Evolutionary conservation across 257 asterid species (phyloP).

Genomic region (Solanum megistacrolobum): DNA sequence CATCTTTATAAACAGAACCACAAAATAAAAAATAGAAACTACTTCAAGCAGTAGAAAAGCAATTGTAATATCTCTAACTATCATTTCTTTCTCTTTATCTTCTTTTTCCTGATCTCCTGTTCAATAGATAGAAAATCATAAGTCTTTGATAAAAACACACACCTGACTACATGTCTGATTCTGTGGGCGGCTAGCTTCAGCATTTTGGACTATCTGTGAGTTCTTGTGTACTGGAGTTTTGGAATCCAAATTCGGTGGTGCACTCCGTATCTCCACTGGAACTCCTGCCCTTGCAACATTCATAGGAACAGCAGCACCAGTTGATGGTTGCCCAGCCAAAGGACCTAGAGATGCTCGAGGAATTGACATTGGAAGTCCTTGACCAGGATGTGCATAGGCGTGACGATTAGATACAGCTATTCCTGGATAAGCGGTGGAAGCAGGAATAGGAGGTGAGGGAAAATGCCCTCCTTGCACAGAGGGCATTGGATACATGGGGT

Average conservation of each 20-base stretch:
- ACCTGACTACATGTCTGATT: conserved; percentile 43
- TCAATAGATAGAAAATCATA: neutral
- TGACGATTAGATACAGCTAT: conserved; percentile 37
- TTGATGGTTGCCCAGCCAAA: conserved; percentile 23
- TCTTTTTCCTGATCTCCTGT: neutral
- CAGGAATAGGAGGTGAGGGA: conserved; percentile 34
- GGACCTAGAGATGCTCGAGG: conserved; percentile 40
- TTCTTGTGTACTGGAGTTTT: conserved; percentile 14
- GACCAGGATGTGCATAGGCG: conserved; percentile 44
- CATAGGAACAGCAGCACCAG: conserved; percentile 22
- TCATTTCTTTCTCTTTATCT: neutral
- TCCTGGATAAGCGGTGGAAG: conserved; percentile 39
- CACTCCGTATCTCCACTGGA: conserved; percentile 19
- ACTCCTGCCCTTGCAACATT: conserved; percentile 16
- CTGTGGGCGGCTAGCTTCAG: conserved; percentile 31
- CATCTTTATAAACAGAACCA: neutral
- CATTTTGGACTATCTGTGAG: conserved; percentile 17
- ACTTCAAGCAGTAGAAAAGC: neutral
- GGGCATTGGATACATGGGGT: conserved; percentile 44
- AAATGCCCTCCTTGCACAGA: conserved; percentile 43
- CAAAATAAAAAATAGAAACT: neutral
- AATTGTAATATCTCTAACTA: neutral
- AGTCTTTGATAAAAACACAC: conserved; percentile 5
- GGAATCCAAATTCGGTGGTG: conserved; percentile 22
- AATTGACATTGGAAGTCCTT: conserved; percentile 37